Base-by-base conservation (phyloP, 345 rosid species). In the Hibiscus syriacus region DNA sequence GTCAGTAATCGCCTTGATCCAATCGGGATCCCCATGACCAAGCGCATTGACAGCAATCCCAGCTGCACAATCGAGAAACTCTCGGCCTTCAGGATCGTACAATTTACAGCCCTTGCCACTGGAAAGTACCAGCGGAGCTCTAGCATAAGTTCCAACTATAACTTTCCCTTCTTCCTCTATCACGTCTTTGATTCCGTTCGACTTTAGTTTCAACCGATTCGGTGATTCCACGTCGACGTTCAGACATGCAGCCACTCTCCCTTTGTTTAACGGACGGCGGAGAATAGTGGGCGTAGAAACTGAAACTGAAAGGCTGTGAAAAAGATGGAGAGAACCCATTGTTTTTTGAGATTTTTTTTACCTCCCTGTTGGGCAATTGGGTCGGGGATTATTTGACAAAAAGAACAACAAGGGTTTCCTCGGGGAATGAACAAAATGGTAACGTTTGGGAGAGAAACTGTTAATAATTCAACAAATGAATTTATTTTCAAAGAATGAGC, bases 1-100 rank as follows among this genome's bases (percentile, higher is more conserved):
- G 10, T 90, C 83, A 10, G 77, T 74, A 26, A 92, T 84, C 1
- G 96, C 93, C 48, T 30, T 79, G 6, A 90, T 68, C 98, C 96
- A 90, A 72, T 90, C 97, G 55, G 86, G 82, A 74, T 92, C 96
- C 0, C 89, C 86, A 69, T 90, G 88, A 3, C 97, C 96, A 39
- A 92, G 80, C 1, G 88, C 87, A 69, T 90, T 88, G 48, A 92
- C 98, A 3, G 97, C 98, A 27, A 92, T 90, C 23, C 97, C 96
- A 12, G 97, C 67, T 5, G 85, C 77, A 75, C 85, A 70, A 68
- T 92, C 97, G 80, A 92, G 72, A 76, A 84, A 90, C 81, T 90
- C 96, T 65, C 78, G 75, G 43, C 96, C 96, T 60, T 90, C 93
- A 1, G 78, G 77, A 65, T 92, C 98, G 5, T 79, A 82, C 85